phyloP scores from a whole-genome alignment of 1,284 basidiomycete species.

The Puccinia triticina region DNA sequence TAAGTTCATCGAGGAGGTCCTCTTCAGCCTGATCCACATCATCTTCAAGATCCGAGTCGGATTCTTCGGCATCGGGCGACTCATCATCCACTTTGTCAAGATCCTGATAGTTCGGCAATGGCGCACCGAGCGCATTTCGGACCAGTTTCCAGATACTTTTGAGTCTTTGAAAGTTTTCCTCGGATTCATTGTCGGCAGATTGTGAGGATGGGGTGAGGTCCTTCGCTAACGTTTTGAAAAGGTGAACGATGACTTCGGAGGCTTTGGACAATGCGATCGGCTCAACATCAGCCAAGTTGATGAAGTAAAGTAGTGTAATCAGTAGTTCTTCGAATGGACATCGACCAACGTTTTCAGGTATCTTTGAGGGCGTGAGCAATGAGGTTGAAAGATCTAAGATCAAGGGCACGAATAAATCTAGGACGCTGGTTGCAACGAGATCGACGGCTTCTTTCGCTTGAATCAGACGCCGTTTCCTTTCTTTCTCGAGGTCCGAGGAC shows the following conservation, averaged over 20 bases:
- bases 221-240: slow-evolving; percentile 51
- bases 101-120: slow-evolving; percentile 18
- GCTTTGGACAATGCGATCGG: slow-evolving; percentile 46
- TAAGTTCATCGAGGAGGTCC: background rate
- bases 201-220: slow-evolving; percentile 24
- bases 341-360: slow-evolving; percentile 7
- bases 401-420: slow-evolving; percentile 41
- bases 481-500: slow-evolving; percentile 33
- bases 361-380: slow-evolving; percentile 37
- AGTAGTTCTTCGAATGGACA: slow-evolving; percentile 45
- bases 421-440: slow-evolving; percentile 34
- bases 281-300: slow-evolving; percentile 44
- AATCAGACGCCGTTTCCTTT: slow-evolving; percentile 28
- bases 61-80: background rate
- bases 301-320: slow-evolving; percentile 43
- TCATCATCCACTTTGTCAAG: background rate
- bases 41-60: slow-evolving; percentile 15
- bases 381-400: slow-evolving; percentile 50
- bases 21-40: background rate
- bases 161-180: slow-evolving; percentile 37
- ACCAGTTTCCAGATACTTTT: slow-evolving; percentile 40
- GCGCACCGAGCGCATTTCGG: slow-evolving; percentile 43
- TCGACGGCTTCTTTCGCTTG: slow-evolving; percentile 45
- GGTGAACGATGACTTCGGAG: slow-evolving; percentile 42
- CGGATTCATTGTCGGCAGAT: background rate